phyloP scores from a whole-genome alignment of 176 grass and related monocot genomes.

The Oryza glumipatula region DNA sequence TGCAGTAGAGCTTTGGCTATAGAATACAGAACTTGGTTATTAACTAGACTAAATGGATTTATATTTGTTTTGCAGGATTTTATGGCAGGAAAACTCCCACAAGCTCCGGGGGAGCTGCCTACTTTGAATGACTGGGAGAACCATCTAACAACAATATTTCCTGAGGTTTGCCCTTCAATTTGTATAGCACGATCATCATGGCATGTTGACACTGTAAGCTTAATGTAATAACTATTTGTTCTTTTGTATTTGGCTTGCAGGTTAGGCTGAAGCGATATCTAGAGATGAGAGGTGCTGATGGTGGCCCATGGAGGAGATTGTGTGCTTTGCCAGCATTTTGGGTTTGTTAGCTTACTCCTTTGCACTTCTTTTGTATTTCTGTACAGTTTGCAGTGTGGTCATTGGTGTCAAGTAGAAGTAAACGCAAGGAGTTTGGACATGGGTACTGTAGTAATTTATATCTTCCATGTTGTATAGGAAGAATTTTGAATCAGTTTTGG shows the following conservation, averaged over 20 bases:
- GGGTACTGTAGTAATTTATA: not conserved
- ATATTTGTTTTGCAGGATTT: conserved; percentile 73
- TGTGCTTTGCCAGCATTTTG: conserved; percentile 97
- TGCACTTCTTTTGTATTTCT: not conserved
- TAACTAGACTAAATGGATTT: conserved; percentile 21
- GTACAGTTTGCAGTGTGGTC: not conserved
- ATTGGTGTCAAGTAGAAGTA: not conserved
- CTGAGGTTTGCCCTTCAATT: conserved; percentile 65
- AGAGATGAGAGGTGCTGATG: conserved; percentile 99
- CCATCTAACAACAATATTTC: conserved; percentile 99
- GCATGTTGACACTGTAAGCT: conserved; percentile 16
- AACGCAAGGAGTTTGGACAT: not conserved
- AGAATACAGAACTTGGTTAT: conserved; percentile 2
- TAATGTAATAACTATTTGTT: conserved; percentile 18
- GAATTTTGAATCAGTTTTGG: not conserved
- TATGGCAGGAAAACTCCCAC: conserved; percentile 90
- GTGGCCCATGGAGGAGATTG: conserved; percentile 96
- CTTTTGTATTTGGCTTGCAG: conserved; percentile 51
- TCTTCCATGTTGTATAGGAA: not conserved
- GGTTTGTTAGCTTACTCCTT: conserved; percentile 48
- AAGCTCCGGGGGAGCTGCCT: conserved; percentile 82
- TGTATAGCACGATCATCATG: not conserved
- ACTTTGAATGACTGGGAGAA: conserved; percentile 99
- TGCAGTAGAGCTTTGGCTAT: conserved; percentile 5
- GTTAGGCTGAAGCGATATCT: conserved; percentile 98